phyloP scores from a whole-genome alignment of 2,329 filamentous ascomycete species.

The Ceratocystis destructans region DNA sequence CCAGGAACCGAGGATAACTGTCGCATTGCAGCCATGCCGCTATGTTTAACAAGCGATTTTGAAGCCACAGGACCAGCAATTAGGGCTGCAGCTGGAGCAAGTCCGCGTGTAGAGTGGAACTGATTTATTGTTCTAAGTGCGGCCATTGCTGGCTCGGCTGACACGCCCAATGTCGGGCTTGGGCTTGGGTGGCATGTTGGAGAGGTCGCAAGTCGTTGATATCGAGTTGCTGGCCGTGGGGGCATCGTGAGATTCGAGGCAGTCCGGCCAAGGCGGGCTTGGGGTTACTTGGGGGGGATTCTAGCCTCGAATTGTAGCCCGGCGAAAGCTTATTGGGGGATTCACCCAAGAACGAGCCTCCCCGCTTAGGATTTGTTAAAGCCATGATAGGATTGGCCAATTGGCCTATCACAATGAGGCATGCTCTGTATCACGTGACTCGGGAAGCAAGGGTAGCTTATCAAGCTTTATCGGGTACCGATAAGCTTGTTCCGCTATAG shows the following conservation, averaged over 20 bases:
- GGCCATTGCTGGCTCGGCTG: background rate
- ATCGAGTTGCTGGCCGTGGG: conserved; percentile 9
- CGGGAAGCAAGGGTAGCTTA: background rate
- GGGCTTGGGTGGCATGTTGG: background rate
- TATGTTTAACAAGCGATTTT: background rate
- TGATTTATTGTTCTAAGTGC: background rate
- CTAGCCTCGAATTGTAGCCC: background rate
- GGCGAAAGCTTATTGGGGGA: background rate
- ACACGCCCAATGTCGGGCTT: background rate
- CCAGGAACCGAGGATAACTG: conserved; percentile 35
- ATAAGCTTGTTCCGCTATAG: background rate
- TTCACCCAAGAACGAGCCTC: background rate
- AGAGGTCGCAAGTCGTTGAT: background rate
- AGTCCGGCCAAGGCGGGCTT: background rate
- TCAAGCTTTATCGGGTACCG: background rate
- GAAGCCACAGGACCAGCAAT: background rate
- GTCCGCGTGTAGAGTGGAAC: background rate
- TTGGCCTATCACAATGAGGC: background rate
- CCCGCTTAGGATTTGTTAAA: background rate
- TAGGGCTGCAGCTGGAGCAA: background rate
- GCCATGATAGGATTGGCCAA: background rate
- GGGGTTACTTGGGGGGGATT: background rate
- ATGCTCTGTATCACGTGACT: background rate
- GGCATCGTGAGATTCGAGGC: conserved; percentile 4
- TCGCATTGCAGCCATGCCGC: conserved; percentile 19